Base-by-base conservation (phyloP, 2,329 filamentous ascomycete species). In the Claviceps monticola region DNA sequence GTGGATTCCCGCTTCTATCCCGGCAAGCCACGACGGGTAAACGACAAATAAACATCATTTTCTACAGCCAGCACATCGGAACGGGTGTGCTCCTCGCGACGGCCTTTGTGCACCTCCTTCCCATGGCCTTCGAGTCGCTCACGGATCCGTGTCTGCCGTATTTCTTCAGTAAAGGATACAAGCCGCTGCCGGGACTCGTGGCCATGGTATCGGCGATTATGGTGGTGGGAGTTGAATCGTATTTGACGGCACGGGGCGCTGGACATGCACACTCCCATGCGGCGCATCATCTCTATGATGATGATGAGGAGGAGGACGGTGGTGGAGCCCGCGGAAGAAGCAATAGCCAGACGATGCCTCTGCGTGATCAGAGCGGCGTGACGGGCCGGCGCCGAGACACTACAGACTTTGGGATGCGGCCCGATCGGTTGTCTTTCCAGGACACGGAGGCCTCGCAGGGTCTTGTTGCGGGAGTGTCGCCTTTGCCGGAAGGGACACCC, bases 81-180 rank as follows among this genome's bases (percentile, higher is more conserved):
- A 93, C 87, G 1, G 87, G 87, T 54, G 88, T 93, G 19, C 72
- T 93, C n/a, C 83, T 93, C 55, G 86, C 88, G 11, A 93, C 87
- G 1, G 86, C 87, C 51, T 93, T 93, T 61, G 86, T 91, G 26
- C 86, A 91, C 68, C 73, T 85, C 13, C 74, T 84, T 4, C 82
- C 80, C 51, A 86, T 79, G 26, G 82, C 83, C 1, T 86, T 86
- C 59, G 66, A 74, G 53, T 83, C 80, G 42, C 70, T 85, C 19
- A 83, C 76, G 57, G 78, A 85, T 56, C 82, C 82, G 44, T 86
- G 83, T 60, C 79, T 95, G 0, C 86, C 88, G 8, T 72, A 76
- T 53, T 84, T 89, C 63, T 95, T 90, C 78, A 91, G 79, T 64
- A 62, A 84, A 56, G 78, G 79, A n/a, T 95, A 93, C 64, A 79